Evolutionary conservation across 768 basidiomycete species (phyloP), one percentile per base, ranked within the genome.

Genomic region (Suillus tomentosus): DNA sequence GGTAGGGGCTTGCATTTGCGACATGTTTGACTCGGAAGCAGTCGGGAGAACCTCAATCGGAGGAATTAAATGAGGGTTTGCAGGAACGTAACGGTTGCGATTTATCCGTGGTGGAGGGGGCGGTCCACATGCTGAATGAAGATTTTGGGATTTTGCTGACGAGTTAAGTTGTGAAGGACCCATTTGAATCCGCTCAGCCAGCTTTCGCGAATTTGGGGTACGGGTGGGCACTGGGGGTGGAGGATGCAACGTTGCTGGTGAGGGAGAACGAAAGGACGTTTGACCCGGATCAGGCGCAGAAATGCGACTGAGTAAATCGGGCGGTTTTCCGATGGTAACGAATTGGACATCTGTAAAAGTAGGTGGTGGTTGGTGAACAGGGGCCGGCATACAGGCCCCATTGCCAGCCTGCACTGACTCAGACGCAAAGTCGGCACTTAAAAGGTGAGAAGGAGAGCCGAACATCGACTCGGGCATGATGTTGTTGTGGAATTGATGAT

Each of bases 221-320:
- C 5, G 15, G 9, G 43, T 57, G 59, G 59, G 14, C 47, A 64
- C 1, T 51, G 56, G 62, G 27, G 58, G 64, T 48, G 66, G 60
- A 5, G 61, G 61, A 42, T 69, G 60, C 6, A 45, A 50, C 3
- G 71, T 67, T 0, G 70, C 67, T 7, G 74, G 73, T 5, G 77
- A 67, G 8, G 72, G 68, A 0, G 74, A 73, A 61, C 70, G 72
- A 60, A 78, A 77, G 5, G 61, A 55, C 2, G 24, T 43, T 6
- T 66, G 54, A 50, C 73, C 72, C 27, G 76, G 69, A 50, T 75
- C 70, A 3, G 76, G 70, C 45, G 72, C 70, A 39, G 82, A 79
- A 42, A 88, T 76, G 27, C 87, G 84, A 65, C 78, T 80, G 34
- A 88, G 77, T 22, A 89, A 75, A 15, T 77, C 74, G 0, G 87